phyloP scores from a whole-genome alignment of 495 filamentous ascomycete species.

The Cercophora samala region DNA sequence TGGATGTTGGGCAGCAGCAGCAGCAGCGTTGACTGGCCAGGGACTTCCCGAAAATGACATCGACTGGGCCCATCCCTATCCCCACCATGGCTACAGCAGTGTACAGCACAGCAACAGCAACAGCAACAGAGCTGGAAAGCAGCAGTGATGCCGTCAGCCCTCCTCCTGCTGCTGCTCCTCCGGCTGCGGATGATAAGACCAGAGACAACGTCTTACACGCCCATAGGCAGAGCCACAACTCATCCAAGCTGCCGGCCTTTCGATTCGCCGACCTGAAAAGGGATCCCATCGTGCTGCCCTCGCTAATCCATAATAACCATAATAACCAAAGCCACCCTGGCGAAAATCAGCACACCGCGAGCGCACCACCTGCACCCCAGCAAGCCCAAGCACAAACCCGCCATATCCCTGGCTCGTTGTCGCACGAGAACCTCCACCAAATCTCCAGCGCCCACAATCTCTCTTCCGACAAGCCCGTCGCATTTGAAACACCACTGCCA shows the following conservation, averaged over 20 bases:
- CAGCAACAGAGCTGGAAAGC: too few species aligned
- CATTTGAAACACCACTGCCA: slow-evolving; percentile 20
- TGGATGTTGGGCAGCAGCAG: not conserved
- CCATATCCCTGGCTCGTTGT: slow-evolving; percentile 30
- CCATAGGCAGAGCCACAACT: slow-evolving; percentile 49
- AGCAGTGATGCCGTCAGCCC: slow-evolving; percentile 15
- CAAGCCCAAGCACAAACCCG: slow-evolving; percentile 15
- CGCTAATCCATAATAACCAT: slow-evolving; percentile 25
- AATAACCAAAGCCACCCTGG: slow-evolving; percentile 13
- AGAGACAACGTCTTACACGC: slow-evolving; percentile 38
- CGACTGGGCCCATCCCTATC: slow-evolving; percentile 13
- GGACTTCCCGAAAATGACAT: slow-evolving; percentile 17
- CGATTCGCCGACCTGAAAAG: slow-evolving; percentile 49
- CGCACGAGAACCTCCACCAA: slow-evolving; percentile 27
- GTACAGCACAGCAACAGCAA: slow-evolving; percentile 9
- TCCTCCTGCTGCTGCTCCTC: too few species aligned
- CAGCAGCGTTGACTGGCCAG: not conserved
- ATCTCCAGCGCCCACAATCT: slow-evolving; percentile 25
- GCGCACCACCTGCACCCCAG: slow-evolving; percentile 9
- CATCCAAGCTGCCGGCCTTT: slow-evolving; percentile 49
- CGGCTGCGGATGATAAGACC: slow-evolving; percentile 16
- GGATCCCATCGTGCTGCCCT: slow-evolving; percentile 36
- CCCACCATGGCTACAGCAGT: not conserved
- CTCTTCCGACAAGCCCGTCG: slow-evolving; percentile 14
- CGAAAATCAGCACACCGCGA: slow-evolving; percentile 20